Evolutionary conservation across 169 alveolate genomes (phyloP).

Genomic region (Neospora caninum): DNA sequence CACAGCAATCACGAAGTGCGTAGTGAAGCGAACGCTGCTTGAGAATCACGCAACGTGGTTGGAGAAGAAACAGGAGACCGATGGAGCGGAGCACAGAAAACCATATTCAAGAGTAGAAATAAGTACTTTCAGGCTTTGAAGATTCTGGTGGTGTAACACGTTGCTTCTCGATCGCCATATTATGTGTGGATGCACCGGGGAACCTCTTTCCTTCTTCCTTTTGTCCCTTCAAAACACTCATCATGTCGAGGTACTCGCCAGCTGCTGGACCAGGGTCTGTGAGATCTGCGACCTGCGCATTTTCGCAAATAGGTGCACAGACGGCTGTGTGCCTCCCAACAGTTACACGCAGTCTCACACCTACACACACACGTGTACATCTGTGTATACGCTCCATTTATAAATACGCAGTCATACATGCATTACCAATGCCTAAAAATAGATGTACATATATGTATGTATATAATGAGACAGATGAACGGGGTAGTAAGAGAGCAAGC

Average conservation of each 20-base stretch:
- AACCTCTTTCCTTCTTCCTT: neutral
- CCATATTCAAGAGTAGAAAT: no score
- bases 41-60: no score
- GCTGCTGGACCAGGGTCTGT: slow-evolving; percentile 46
- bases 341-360: no score
- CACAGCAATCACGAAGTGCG: no score
- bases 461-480: no score
- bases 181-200: neutral
- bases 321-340: no score
- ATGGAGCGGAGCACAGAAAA: no score
- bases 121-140: neutral
- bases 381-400: neutral
- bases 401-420: neutral
- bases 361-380: neutral
- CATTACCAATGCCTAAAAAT: no score
- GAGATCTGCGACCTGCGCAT: slow-evolving; percentile 38
- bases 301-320: no score
- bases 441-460: no score
- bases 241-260: slow-evolving; percentile 27
- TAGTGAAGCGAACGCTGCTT: no score
- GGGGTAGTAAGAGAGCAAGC: neutral
- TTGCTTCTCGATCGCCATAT: neutral
- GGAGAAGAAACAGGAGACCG: no score
- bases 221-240: neutral
- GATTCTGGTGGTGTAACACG: neutral